Evolutionary conservation across 306 rosid genomes (phyloP), one percentile per base, ranked within the genome.

Genomic region (Ormosia emarginata): DNA sequence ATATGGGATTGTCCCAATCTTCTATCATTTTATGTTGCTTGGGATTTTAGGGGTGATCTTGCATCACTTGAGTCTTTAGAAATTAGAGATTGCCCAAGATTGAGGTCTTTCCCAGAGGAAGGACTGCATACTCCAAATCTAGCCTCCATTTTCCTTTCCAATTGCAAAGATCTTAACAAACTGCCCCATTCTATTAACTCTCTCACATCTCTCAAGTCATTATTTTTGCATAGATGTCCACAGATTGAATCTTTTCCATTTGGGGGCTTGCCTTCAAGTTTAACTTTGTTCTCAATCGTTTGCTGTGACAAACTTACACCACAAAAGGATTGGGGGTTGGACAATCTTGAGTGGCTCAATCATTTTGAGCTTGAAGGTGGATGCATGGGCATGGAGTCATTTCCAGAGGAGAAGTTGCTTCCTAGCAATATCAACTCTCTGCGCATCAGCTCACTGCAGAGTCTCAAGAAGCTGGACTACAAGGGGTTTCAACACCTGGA

Each of bases 291-390:
- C 7, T 73, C 80, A 40, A 53, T 73, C 15, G 55, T 58, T 30
- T 11, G 14, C 5, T 81, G 85, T 8, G 75, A 74, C 36, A 65
- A 73, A 53, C 80, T 81, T 29, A 41, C 75, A 53, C 80, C 67
- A 39, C 74, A 53, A 65, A 65, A 74, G 61, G 56, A 65, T 24
- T 81, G 85, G 80, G 58, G 74, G 5, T 64, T 81, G 11, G 10
- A 64, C 8, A 53, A 56, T 30, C 58, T 81, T 3, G 49, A 65
- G 32, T 63, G 69, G 52, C 80, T 81, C 68, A 65, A 44, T 55
- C 68, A 65, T 29, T 74, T 81, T 64, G 69, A 81, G 50, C 17
- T 81, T 6, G 68, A 63, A 81, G 85, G 85, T 40, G 85, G 80
- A 64, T 81, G 75, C 61, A 32, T 53, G 7, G 80, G 75, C 68